A percentile compares a stretch with the other conserved stretches of the same genome.
Evolutionary conservation across 139 green algal species (phyloP).

Genomic region (Ostreobium quekettii): DNA sequence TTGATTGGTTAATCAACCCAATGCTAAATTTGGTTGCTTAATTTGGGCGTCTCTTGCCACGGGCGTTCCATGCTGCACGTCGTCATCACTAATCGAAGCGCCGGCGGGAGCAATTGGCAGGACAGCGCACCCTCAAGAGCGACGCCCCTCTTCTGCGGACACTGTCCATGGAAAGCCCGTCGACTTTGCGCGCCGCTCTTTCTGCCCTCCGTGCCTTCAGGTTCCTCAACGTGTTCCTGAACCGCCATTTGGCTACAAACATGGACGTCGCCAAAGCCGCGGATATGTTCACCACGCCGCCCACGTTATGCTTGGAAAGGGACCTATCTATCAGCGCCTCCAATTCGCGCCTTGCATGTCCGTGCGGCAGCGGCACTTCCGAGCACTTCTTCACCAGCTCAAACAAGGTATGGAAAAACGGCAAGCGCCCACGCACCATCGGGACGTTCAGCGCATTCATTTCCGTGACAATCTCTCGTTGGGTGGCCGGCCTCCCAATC

Average conservation of each 20-base stretch:
- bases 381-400: slow-evolving; percentile 55
- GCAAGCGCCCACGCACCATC: slow-evolving; percentile 42
- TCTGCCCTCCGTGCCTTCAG: not conserved
- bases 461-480: slow-evolving; percentile 57
- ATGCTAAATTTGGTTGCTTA: too few species aligned
- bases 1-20: too few species aligned
- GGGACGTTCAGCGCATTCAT: slow-evolving; percentile 72
- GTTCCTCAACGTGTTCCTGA: slow-evolving; percentile 35
- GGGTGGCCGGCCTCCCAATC: slow-evolving; percentile 41
- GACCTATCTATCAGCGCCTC: slow-evolving; percentile 52
- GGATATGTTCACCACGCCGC: slow-evolving; percentile 59
- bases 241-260: slow-evolving; percentile 59
- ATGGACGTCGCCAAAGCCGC: slow-evolving; percentile 52
- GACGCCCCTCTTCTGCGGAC: not conserved
- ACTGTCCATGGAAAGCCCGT: not conserved
- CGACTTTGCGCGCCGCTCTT: not conserved
- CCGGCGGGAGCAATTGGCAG: too few species aligned
- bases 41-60: too few species aligned
- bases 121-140: too few species aligned
- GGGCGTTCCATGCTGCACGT: too few species aligned
- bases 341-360: slow-evolving; percentile 37
- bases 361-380: slow-evolving; percentile 53
- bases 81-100: too few species aligned
- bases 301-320: slow-evolving; percentile 35
- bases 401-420: slow-evolving; percentile 54